Base-by-base conservation (phyloP, 2,329 filamentous ascomycete species). In the Immersiporthe knoxdaviesiana region DNA sequence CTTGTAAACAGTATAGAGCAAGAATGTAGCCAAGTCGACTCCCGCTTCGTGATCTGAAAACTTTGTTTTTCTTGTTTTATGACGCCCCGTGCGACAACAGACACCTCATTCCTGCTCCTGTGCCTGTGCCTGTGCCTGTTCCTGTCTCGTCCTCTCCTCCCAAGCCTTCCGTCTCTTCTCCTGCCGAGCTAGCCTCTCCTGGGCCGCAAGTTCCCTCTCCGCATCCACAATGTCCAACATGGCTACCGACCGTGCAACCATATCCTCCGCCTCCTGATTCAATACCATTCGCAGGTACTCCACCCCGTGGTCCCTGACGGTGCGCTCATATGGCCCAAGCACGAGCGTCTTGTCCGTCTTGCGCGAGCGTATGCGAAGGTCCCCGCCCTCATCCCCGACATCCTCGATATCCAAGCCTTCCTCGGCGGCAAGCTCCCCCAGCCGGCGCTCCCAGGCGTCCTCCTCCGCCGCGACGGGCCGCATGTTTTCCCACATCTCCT, bases 391-490 rank as follows among this genome's bases (percentile, higher is more conserved):
- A 72, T 85, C 84, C 35, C 82, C 80, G 1, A 78, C 72, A 11
- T 65, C 58, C 0, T 79, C 76, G 0, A 72, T 67, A 8, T 16
- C n/a, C 18, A 73, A 66, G 4, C 77, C 24, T 11, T 72, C 52
- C 1, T 81, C 77, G 21, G 82, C 80, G 6, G 80, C 75, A 12
- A 87, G 73, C 4, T 72, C 60, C 5, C 68, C 72, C 44, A 86
- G 73, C 21, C 80, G 56, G 6, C 44, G 35, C 39, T 87, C 85
- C 85, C 87, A 89, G 24, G 70, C 62, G 72, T 89, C 87, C 70
- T 87, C 84, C 5, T 77, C 72, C 44, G 65, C 37, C 0, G 81
- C 79, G 0, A 73, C 71, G 11, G 72, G 61, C 5, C 79, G 24
- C 1, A 71, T 65, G 0, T 83, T 79, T 4, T 84, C 81, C 12